These are phyloP conservation scores for Echeveria elegans DNA, from an alignment of 164 flowering plant genomes.

Conservation along the genomic window DNA sequence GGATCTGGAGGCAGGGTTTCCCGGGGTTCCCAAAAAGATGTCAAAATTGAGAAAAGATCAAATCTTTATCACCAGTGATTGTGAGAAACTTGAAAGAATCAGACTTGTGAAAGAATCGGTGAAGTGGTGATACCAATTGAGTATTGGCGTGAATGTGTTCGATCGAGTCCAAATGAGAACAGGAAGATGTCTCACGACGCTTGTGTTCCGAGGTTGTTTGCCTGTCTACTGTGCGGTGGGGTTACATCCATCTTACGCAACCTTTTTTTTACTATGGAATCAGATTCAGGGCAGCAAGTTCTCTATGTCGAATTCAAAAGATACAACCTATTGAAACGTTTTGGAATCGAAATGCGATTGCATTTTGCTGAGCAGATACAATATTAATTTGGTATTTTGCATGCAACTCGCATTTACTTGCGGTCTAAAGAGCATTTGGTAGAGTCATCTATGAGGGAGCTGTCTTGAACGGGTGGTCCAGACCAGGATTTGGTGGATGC, in stretches of 20 bases:
- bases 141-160: no score
- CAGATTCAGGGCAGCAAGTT: no score
- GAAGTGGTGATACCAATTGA: no score
- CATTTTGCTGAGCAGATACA: no score
- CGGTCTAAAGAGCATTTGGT: constrained; percentile 14
- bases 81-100: not conserved
- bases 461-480: constrained; percentile 14
- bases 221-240: no score
- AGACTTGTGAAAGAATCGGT: not conserved
- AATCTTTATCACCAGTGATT: no score
- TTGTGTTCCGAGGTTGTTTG: not conserved
- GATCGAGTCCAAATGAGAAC: not conserved
- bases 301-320: no score
- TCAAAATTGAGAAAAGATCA: not conserved
- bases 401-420: not conserved
- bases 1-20: not conserved
- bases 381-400: no score
- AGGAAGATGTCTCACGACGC: no score
- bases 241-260: no score
- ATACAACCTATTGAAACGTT: no score
- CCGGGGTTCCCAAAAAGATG: not conserved
- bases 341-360: not conserved
- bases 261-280: no score
- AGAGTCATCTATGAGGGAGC: constrained; percentile 14
- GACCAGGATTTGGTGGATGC: constrained; percentile 14